Conservation (phyloP, 352 stramenopile genomes). For the Pythium biforme region DNA sequence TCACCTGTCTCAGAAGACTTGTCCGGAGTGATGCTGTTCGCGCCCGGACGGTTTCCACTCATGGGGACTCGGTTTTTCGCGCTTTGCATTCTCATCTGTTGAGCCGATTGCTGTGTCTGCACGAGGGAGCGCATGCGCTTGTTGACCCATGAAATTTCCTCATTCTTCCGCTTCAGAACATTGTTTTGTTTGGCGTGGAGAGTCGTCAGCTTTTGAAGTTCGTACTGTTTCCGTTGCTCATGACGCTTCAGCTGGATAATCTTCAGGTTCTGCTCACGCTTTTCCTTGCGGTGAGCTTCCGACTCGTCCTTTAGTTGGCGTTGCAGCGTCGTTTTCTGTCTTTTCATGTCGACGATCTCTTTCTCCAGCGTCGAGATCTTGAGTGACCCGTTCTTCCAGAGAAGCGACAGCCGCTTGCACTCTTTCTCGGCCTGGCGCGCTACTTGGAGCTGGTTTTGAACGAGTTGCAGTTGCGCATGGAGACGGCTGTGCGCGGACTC, state of each 20-base stretch:
- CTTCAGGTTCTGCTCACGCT: constrained; percentile 42
- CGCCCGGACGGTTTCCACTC: not conserved
- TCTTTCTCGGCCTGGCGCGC: constrained; percentile 37
- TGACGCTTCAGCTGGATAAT: constrained; percentile 56
- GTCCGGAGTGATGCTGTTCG: not conserved
- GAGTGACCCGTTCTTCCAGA: constrained; percentile 39
- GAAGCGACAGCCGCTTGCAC: constrained; percentile 33
- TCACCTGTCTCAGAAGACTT: constrained; percentile 17
- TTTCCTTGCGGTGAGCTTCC: constrained; percentile 42
- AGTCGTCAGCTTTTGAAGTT: constrained; percentile 47
- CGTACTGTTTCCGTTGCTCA: constrained; percentile 53
- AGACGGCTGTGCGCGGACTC: constrained; percentile 16
- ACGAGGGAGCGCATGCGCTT: constrained; percentile 46
- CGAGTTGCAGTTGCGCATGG: constrained; percentile 26
- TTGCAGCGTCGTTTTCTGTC: constrained; percentile 42
- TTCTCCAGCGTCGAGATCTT: constrained; percentile 50
- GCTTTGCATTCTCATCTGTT: constrained; percentile 31
- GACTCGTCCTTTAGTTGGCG: constrained; percentile 37
- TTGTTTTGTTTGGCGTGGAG: constrained; percentile 44
- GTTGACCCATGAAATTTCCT: constrained; percentile 41
- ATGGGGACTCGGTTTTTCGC: constrained; percentile 12
- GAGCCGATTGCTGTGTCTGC: constrained; percentile 27
- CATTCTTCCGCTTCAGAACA: constrained; percentile 59
- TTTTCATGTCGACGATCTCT: constrained; percentile 52
- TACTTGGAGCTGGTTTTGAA: constrained; percentile 35